These are phyloP conservation scores for Scedosporium boydii DNA, from an alignment of 2,329 filamentous ascomycete genomes.

Conservation along the genomic window DNA sequence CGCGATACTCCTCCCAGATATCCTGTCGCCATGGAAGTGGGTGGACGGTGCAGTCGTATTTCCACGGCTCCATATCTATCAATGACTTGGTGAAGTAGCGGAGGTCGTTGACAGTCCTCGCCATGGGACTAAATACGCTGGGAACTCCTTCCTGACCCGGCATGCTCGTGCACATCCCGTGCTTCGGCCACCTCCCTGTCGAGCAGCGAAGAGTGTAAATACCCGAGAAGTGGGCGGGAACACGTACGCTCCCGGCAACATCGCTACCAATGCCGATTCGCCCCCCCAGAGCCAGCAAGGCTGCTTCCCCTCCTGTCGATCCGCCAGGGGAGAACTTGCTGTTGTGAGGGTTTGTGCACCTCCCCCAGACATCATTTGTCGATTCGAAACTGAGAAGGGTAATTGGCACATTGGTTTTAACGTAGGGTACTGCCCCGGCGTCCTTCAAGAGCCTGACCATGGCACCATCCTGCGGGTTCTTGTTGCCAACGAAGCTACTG, in stretches of 20 bases:
- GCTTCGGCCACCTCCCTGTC: slow-evolving; percentile 83
- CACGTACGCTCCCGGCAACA: slow-evolving; percentile 80
- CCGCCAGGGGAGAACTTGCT: slow-evolving; percentile 78
- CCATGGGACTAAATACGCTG: slow-evolving; percentile 87
- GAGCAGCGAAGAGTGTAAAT: slow-evolving; percentile 83
- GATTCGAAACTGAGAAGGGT: slow-evolving; percentile 83
- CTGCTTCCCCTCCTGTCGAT: slow-evolving; percentile 77
- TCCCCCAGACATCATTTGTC: slow-evolving; percentile 70
- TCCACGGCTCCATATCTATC: slow-evolving; percentile 78
- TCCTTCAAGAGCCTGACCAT: slow-evolving; percentile 73
- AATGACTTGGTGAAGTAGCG: slow-evolving; percentile 74
- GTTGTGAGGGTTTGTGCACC: slow-evolving; percentile 74
- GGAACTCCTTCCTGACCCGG: slow-evolving; percentile 84
- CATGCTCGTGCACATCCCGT: slow-evolving; percentile 79
- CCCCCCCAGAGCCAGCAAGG: slow-evolving; percentile 71
- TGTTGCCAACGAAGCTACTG: slow-evolving; percentile 61
- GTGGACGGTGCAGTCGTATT: slow-evolving; percentile 77
- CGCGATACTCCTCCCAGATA: slow-evolving; percentile 46
- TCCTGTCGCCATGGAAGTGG: slow-evolving; percentile 70
- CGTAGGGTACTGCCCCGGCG: slow-evolving; percentile 80
- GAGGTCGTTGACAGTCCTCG: slow-evolving; percentile 72
- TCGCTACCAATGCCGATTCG: slow-evolving; percentile 86
- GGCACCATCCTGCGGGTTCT: slow-evolving; percentile 55
- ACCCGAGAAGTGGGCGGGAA: slow-evolving; percentile 80
- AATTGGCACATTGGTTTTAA: slow-evolving; percentile 84